Percentiles rank a stretch among this genome's conserved stretches.
Evolutionary conservation across 1,139 yeast genomes (phyloP).

Genomic region (Scheffersomyces segobiensis): DNA sequence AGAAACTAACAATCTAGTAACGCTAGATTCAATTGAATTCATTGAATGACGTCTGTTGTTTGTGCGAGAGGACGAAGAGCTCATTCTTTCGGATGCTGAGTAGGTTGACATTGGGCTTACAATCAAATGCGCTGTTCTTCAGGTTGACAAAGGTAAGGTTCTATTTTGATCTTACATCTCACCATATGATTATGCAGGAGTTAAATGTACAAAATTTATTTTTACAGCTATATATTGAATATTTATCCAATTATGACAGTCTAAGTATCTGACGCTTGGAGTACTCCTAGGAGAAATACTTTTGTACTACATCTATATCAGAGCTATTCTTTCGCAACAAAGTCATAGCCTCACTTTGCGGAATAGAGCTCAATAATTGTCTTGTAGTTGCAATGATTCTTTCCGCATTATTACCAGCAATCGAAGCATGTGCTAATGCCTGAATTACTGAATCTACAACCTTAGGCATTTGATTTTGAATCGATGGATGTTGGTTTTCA

Average conservation of each 20-base stretch:
- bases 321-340: conserved; percentile 63
- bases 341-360: conserved; percentile 65
- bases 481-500: conserved; percentile 64
- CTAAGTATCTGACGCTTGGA: background rate
- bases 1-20: conserved; percentile 78
- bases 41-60: conserved; percentile 33
- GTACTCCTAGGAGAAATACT: conserved; percentile 48
- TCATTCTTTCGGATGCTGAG: background rate
- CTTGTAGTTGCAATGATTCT: conserved; percentile 63
- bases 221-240: background rate
- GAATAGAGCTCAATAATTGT: conserved; percentile 44
- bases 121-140: background rate
- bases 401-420: conserved; percentile 71
- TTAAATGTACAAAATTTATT: background rate
- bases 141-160: background rate
- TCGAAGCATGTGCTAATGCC: conserved; percentile 68
- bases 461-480: conserved; percentile 57
- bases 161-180: background rate
- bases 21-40: conserved; percentile 79
- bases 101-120: conserved; percentile 1
- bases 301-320: conserved; percentile 62
- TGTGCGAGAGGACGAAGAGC: conserved; percentile 4
- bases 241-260: background rate
- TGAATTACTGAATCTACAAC: conserved; percentile 75
- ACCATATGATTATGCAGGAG: background rate